Evolutionary conservation across 208 protist species (phyloP), one percentile per base, ranked within the genome.

Genomic region (Ichthyophonus hoferi): DNA sequence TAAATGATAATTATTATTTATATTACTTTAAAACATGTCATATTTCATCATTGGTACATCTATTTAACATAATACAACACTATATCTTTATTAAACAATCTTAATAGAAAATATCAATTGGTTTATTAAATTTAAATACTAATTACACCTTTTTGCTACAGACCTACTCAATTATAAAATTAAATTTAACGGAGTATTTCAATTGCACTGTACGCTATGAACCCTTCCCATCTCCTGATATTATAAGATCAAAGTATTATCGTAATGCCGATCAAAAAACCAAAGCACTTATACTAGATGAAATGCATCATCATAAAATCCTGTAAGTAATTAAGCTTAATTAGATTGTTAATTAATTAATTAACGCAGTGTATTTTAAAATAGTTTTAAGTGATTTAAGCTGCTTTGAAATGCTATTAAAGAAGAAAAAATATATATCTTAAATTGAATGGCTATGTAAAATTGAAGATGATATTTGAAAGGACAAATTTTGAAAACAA

Each of bases 251-350:
- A 37, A 87, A 42, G 24, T 87, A 78, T 35, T 87, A 87, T 39
- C 83, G 83, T 7, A 17, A 78, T 37, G 3, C 24, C 35, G 42
- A 77, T 0, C 3, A 77, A 37, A 58, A 85, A 35, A 50, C 40
- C 2, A 14, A 58, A 38, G 81, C 81, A 1, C 33, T 85, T 0
- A 58, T 58, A 40, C 24, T 39, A 0, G 81, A 85, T 34, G 81
- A 85, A 38, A 85, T 85, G 81, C 81, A 85, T 43, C 81, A 85
- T 38, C 14, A 85, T n/a, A 17, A 38, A 24, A 85, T 58, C 39
- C 42, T 87, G 83, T 78, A 78, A 12, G 33, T 81, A 38, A 12
- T 14, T 34, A 39, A 81, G n/a, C n/a, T n/a, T n/a, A n/a, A n/a
- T n/a, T n/a, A n/a, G n/a, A n/a, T n/a, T n/a, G n/a, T n/a, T n/a